These are phyloP conservation scores for Taxillus chinensis DNA, from an alignment of 164 flowering plant genomes.

Conservation along the genomic window DNA sequence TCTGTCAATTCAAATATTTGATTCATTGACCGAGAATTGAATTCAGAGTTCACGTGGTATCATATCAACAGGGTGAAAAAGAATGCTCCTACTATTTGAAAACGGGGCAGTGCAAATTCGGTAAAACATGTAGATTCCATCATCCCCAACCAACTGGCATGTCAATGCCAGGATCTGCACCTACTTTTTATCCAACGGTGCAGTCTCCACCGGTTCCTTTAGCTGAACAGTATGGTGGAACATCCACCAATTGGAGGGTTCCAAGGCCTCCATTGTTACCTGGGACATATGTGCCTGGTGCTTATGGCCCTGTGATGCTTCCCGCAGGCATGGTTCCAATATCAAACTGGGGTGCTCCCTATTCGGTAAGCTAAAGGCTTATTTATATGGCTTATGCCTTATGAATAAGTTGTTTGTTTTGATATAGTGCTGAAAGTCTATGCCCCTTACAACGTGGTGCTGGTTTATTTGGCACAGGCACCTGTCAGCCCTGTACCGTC, in stretches of 20 bases:
- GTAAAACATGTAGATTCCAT: slow-evolving; percentile 44
- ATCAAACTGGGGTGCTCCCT: slow-evolving; percentile 29
- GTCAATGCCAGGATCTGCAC: slow-evolving; percentile 32
- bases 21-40: neutral
- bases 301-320: slow-evolving; percentile 33
- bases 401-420: neutral
- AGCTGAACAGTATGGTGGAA: slow-evolving; percentile 28
- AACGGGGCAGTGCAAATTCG: slow-evolving; percentile 50
- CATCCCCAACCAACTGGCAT: slow-evolving; percentile 41
- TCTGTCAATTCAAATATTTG: too few species aligned
- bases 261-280: slow-evolving; percentile 35
- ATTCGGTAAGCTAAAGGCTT: slow-evolving; percentile 22
- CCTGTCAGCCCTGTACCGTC: slow-evolving; percentile 34
- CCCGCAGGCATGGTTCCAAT: slow-evolving; percentile 37
- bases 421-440: neutral
- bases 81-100: slow-evolving; percentile 47
- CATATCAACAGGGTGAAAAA: slow-evolving; percentile 26
- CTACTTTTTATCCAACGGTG: slow-evolving; percentile 41
- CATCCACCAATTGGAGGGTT: slow-evolving; percentile 31
- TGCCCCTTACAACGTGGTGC: neutral
- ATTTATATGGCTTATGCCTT: neutral
- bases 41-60: neutral
- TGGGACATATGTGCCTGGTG: slow-evolving; percentile 36
- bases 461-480: slow-evolving; percentile 20
- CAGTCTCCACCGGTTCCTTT: slow-evolving; percentile 33